Evolutionary conservation across 768 basidiomycete species (phyloP).

Genomic region (Lactarius quietus): DNA sequence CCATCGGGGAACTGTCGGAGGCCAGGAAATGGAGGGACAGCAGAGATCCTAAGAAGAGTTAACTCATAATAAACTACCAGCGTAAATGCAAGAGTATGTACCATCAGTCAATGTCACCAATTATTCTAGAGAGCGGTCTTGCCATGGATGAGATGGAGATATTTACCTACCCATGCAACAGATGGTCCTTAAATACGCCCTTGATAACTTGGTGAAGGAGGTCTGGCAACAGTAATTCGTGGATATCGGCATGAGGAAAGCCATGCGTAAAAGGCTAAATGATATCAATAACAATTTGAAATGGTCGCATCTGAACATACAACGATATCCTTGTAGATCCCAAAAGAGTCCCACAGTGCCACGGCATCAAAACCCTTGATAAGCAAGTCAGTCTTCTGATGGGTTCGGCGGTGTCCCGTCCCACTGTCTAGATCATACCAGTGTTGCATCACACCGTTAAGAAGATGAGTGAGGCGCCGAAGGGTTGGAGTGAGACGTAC

Average conservation of each 20-base stretch:
- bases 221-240: not conserved
- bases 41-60: conserved; percentile 24
- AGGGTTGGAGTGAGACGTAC: not conserved
- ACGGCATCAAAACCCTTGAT: not conserved
- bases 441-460: too few relatives aligned
- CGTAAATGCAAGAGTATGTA: too few relatives aligned
- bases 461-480: too few relatives aligned
- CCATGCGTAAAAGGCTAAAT: not conserved
- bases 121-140: too few relatives aligned
- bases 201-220: not conserved
- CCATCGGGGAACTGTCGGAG: conserved; percentile 22
- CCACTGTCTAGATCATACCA: too few relatives aligned
- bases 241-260: not conserved
- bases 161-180: too few relatives aligned
- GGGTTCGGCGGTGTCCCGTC: not conserved
- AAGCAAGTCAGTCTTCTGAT: not conserved
- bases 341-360: not conserved
- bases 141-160: too few relatives aligned
- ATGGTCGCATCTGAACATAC: not conserved
- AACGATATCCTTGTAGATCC: not conserved
- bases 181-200: too few relatives aligned
- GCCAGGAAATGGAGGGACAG: conserved; percentile 15
- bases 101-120: too few relatives aligned
- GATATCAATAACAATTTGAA: too few relatives aligned
- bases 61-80: too few relatives aligned